Percentiles rank a stretch among this genome's conserved stretches.
Evolutionary conservation across 192 early-diverging fungal species (phyloP).

Genomic region (Backusella mclennaniae): DNA sequence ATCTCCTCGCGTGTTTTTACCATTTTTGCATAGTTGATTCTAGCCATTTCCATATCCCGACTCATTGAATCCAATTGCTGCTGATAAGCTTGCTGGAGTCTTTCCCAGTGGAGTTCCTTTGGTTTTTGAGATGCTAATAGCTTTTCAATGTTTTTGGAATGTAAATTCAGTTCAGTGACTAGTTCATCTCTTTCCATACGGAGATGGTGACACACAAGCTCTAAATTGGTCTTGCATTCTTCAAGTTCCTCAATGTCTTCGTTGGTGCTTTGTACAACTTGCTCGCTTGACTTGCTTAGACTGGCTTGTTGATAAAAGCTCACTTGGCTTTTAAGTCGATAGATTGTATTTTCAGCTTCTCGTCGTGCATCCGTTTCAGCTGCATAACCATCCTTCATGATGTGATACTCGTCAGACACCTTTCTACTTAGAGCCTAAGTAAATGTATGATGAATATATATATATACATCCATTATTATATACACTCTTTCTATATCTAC

Average conservation of each 20-base stretch:
- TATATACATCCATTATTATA: not conserved
- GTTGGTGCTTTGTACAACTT: not conserved
- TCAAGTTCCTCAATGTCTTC: slow-evolving; percentile 22
- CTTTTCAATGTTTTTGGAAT: slow-evolving; percentile 6
- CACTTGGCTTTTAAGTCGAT: slow-evolving; percentile 28
- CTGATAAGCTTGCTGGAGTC: slow-evolving; percentile 38
- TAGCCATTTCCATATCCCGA: slow-evolving; percentile 40
- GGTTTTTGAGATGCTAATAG: slow-evolving; percentile 11
- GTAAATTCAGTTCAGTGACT: slow-evolving; percentile 10
- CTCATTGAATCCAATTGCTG: slow-evolving; percentile 47
- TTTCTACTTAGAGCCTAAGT: slow-evolving; percentile 37
- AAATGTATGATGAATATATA: not conserved
- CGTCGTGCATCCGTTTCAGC: slow-evolving; percentile 30
- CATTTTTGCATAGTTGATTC: slow-evolving; percentile 39
- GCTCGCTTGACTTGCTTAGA: slow-evolving; percentile 2
- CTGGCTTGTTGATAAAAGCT: slow-evolving; percentile 23
- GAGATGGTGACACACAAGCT: slow-evolving; percentile 8
- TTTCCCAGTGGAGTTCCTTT: slow-evolving; percentile 13
- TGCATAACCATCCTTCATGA: slow-evolving; percentile 43
- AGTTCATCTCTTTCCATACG: slow-evolving; percentile 12
- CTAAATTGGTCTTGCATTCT: slow-evolving; percentile 4
- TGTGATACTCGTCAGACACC: slow-evolving; percentile 38
- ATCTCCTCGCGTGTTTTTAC: slow-evolving; percentile 46
- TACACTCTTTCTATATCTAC: not conserved
- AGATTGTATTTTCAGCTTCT: slow-evolving; percentile 27